Evolutionary conservation across 2,329 filamentous ascomycete genomes (phyloP).

Genomic region (Penicillium sp.): DNA sequence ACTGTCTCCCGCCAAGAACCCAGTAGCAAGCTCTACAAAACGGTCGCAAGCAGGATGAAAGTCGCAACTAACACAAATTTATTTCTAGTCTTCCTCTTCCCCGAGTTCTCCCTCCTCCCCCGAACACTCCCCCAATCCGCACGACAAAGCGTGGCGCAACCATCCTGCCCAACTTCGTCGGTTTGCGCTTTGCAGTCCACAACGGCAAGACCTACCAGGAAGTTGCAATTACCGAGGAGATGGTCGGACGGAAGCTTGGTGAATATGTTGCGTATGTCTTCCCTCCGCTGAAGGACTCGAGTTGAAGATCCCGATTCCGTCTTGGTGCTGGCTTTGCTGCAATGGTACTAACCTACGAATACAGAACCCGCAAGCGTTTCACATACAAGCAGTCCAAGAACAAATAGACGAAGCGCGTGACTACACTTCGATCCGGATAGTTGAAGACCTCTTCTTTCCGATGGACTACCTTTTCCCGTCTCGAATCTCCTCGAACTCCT

Average conservation of each 20-base stretch:
- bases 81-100: constrained; percentile 41
- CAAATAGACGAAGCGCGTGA: constrained; percentile 46
- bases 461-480: not conserved
- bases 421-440: not conserved
- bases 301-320: not conserved
- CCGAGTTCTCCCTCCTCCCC: constrained; percentile 50
- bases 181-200: constrained; percentile 83
- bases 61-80: not conserved
- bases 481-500: not conserved
- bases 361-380: constrained; percentile 66
- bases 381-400: constrained; percentile 71
- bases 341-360: not conserved
- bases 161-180: constrained; percentile 89
- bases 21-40: not conserved
- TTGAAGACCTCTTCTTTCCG: not conserved
- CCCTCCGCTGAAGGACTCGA: not conserved
- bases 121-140: constrained; percentile 70
- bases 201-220: constrained; percentile 87
- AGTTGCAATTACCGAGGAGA: constrained; percentile 83
- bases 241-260: constrained; percentile 93
- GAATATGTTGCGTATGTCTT: constrained; percentile 80
- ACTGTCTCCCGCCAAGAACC: not conserved
- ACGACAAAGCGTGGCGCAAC: constrained; percentile 87
- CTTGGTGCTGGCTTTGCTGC: not conserved
- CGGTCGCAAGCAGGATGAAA: not conserved